A percentile compares a stretch with the other conserved stretches of the same genome.
These are phyloP conservation scores for Trichosporon sp. DNA, from an alignment of 1,284 basidiomycete species.

Conservation along the genomic window DNA sequence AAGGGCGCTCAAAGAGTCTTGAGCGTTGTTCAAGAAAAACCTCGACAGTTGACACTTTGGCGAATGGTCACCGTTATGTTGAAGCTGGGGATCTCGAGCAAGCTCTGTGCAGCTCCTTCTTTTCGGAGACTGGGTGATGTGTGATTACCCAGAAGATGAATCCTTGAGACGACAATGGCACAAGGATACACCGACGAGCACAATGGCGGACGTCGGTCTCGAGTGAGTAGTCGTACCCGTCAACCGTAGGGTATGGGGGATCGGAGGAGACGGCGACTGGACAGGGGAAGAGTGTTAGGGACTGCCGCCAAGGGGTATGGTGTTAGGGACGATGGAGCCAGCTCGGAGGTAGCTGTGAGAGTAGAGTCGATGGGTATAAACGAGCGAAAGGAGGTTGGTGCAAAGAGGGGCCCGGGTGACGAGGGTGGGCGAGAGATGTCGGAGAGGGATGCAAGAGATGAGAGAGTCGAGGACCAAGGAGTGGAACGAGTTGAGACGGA, in stretches of 20 bases:
- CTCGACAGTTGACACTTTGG: neutral
- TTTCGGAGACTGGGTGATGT: neutral
- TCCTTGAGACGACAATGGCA: neutral
- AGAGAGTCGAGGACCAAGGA: neutral
- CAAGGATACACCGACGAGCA: conserved; percentile 6
- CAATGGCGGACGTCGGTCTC: neutral
- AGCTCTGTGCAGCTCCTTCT: neutral
- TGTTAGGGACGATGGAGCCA: conserved; percentile 1
- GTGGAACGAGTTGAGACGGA: conserved; percentile 15
- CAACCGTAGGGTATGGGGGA: neutral
- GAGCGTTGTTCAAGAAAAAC: conserved; percentile 1
- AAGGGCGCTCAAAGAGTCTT: conserved; percentile 12
- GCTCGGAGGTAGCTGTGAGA: neutral
- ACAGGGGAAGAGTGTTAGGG: neutral
- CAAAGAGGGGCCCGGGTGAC: neutral
- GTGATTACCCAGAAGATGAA: neutral
- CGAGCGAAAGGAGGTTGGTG: conserved; percentile 13
- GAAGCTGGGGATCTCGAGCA: conserved; percentile 11
- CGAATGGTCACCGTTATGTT: neutral
- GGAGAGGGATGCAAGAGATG: neutral
- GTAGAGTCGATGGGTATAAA: conserved; percentile 16
- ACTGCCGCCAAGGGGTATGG: conserved; percentile 12
- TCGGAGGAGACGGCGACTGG: conserved; percentile 7
- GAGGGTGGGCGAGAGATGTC: neutral
- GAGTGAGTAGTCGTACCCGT: neutral